Evolutionary conservation across 495 filamentous ascomycete genomes (phyloP).

Genomic region (Aspergillus nanangensis): DNA sequence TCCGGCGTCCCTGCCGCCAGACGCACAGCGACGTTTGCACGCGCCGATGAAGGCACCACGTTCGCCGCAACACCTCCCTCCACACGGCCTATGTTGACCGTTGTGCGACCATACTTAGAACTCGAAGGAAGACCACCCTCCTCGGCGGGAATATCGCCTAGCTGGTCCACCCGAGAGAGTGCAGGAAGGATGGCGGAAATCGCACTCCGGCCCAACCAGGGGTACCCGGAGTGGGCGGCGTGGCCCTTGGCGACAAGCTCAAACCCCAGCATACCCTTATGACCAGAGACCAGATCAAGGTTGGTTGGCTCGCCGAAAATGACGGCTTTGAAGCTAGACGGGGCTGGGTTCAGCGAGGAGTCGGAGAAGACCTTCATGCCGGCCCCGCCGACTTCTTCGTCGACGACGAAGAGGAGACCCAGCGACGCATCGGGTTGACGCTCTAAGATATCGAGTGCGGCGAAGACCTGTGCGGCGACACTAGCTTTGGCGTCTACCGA

Average conservation of each 20-base stretch:
- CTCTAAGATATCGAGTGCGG: slow-evolving; percentile 56
- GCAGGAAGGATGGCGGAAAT: slow-evolving; percentile 69
- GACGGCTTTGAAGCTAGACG: slow-evolving; percentile 54
- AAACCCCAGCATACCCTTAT: slow-evolving; percentile 76
- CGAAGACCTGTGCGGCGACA: slow-evolving; percentile 74
- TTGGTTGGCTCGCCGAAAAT: slow-evolving; percentile 94
- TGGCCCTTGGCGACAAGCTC: slow-evolving; percentile 63
- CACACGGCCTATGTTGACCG: slow-evolving; percentile 76
- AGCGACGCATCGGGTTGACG: slow-evolving; percentile 40
- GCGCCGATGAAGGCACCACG: slow-evolving; percentile 73
- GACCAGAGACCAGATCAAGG: slow-evolving; percentile 76
- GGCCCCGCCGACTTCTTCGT: slow-evolving; percentile 75
- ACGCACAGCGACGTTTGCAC: slow-evolving; percentile 62
- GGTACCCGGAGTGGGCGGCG: slow-evolving; percentile 87
- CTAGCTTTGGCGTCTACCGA: slow-evolving; percentile 87
- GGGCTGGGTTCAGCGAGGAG: slow-evolving; percentile 30
- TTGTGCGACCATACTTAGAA: slow-evolving; percentile 77
- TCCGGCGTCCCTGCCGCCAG: slow-evolving; percentile 67
- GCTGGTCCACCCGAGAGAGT: slow-evolving; percentile 54
- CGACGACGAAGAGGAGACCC: slow-evolving; percentile 83
- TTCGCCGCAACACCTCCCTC: slow-evolving; percentile 83
- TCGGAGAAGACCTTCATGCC: slow-evolving; percentile 66
- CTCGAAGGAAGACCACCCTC: slow-evolving; percentile 62
- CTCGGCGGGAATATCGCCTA: slow-evolving; percentile 38
- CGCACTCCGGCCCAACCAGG: slow-evolving; percentile 76